Conservation (phyloP, 2,329 filamentous ascomycete genomes). For the Scytalidium sp. region DNA sequence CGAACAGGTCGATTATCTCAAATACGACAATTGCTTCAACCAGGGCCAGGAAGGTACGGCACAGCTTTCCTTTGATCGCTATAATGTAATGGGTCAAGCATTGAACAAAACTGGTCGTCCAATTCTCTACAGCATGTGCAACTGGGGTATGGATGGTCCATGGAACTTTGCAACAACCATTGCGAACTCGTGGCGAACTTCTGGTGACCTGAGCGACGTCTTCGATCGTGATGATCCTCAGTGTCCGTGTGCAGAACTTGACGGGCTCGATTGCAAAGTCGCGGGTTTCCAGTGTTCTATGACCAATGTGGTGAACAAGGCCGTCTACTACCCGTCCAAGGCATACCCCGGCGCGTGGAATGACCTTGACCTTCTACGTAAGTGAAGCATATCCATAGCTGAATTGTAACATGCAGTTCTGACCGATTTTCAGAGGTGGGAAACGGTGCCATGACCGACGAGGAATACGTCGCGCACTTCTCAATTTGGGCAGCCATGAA, state of each 20-base stretch:
- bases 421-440: conserved; percentile 28
- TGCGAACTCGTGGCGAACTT: conserved; percentile 35
- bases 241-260: conserved; percentile 24
- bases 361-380: conserved; percentile 28
- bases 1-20: conserved; percentile 37
- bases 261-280: neutral
- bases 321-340: conserved; percentile 25
- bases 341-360: conserved; percentile 28
- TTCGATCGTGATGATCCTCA: conserved; percentile 37
- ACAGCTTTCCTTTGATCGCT: conserved; percentile 33
- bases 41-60: conserved; percentile 43
- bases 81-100: conserved; percentile 24
- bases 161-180: conserved; percentile 32
- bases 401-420: neutral
- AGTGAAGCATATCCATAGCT: neutral
- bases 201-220: conserved; percentile 34
- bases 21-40: conserved; percentile 53
- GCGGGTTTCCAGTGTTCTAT: conserved; percentile 22
- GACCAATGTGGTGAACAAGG: conserved; percentile 25
- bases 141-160: conserved; percentile 46
- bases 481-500: conserved; percentile 26
- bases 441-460: conserved; percentile 31
- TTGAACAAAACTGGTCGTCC: conserved; percentile 22
- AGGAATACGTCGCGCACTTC: conserved; percentile 32
- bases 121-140: conserved; percentile 28